These are phyloP conservation scores for Alternaria gaisen DNA, from an alignment of 2,329 filamentous ascomycete species.

Conservation along the genomic window DNA sequence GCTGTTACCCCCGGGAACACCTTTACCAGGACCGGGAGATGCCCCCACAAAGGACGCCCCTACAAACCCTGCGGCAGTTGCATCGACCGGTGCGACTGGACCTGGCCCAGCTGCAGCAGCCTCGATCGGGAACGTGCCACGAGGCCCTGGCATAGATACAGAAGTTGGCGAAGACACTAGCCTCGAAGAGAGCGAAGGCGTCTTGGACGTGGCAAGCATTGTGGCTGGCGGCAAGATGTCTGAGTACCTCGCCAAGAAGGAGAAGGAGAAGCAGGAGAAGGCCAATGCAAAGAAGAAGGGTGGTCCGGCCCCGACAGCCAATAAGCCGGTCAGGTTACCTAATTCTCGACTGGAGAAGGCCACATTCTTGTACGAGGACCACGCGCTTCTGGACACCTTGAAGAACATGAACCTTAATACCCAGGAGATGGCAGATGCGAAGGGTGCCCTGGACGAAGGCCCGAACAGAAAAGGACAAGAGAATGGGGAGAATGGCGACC, in stretches of 20 bases:
- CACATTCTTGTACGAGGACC: slow-evolving; percentile 78
- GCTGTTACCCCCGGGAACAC: slow-evolving; percentile 63
- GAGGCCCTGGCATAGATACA: slow-evolving; percentile 64
- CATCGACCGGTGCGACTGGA: slow-evolving; percentile 63
- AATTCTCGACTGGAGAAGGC: slow-evolving; percentile 76
- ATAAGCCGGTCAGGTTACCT: slow-evolving; percentile 69
- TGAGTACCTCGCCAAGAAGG: slow-evolving; percentile 83
- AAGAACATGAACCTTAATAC: slow-evolving; percentile 60
- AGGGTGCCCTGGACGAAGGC: slow-evolving; percentile 61
- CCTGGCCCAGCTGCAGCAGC: slow-evolving; percentile 56
- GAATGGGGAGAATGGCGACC: slow-evolving; percentile 42
- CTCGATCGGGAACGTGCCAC: slow-evolving; percentile 57
- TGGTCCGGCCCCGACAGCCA: slow-evolving; percentile 67
- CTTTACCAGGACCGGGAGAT: slow-evolving; percentile 61
- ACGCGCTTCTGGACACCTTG: slow-evolving; percentile 62
- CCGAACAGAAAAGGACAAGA: slow-evolving; percentile 52
- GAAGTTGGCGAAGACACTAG: slow-evolving; percentile 62
- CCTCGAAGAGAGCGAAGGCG: slow-evolving; percentile 71
- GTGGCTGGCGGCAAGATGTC: slow-evolving; percentile 82
- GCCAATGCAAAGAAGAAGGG: slow-evolving; percentile 66
- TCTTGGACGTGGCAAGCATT: slow-evolving; percentile 84
- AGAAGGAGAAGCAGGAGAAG: slow-evolving; percentile 78
- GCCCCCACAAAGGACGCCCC: slow-evolving; percentile 49
- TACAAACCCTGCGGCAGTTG: slow-evolving; percentile 64
- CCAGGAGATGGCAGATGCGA: slow-evolving; percentile 60